Percentiles rank a stretch among this genome's conserved stretches.
Evolutionary conservation across 176 grass and related monocot genomes (phyloP).

Genomic region (Poa pratensis): DNA sequence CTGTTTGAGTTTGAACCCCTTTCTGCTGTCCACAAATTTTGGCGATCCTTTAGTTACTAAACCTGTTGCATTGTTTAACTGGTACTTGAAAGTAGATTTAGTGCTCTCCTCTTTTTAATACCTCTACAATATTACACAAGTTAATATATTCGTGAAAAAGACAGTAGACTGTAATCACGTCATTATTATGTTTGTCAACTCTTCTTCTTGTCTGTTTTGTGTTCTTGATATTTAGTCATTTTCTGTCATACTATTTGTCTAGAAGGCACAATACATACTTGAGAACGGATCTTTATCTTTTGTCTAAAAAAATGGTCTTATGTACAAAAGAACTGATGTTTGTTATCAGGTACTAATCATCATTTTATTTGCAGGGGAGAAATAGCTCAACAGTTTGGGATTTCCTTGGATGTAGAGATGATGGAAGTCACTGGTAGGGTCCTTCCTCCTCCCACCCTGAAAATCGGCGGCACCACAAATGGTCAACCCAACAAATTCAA

Average conservation of each 20-base stretch:
- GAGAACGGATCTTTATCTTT: neutral
- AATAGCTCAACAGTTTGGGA: conserved; percentile 48
- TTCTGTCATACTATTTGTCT: conserved; percentile 18
- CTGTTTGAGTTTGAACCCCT: neutral
- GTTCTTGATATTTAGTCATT: neutral
- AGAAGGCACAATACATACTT: conserved; percentile 2
- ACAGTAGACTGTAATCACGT: neutral
- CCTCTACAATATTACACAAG: neutral
- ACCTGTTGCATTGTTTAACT: conserved; percentile 17
- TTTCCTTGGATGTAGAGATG: conserved; percentile 57
- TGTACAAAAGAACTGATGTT: neutral
- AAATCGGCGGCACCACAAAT: conserved; percentile 21
- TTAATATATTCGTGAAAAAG: neutral
- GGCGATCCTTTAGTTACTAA: neutral
- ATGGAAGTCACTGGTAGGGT: conserved; percentile 56
- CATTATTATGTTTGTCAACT: conserved; percentile 9
- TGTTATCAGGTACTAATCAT: conserved; percentile 21
- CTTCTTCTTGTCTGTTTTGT: conserved; percentile 3
- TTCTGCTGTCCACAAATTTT: neutral
- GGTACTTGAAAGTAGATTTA: neutral
- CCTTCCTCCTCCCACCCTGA: conserved; percentile 54
- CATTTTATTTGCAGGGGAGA: conserved; percentile 58
- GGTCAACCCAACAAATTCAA: conserved; percentile 39
- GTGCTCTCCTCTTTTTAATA: neutral
- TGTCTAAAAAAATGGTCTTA: neutral